Conservation (phyloP, 2,329 filamentous ascomycete species). For the Beauveria scarabaeidicola region DNA sequence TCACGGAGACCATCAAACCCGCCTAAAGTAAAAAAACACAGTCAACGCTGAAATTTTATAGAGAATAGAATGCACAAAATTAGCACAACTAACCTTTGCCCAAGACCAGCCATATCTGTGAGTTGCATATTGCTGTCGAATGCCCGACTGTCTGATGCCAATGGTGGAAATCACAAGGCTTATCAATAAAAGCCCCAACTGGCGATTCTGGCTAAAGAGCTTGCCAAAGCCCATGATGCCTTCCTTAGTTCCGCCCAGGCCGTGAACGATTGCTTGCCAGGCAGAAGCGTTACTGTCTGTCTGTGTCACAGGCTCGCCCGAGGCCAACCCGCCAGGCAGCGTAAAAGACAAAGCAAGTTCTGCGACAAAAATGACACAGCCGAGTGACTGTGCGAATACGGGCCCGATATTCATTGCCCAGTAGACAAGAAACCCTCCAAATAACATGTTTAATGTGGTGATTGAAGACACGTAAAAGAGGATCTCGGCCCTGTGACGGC, state of each 20-base stretch:
- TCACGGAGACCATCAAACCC: slow-evolving; percentile 2
- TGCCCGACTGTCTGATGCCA: neutral
- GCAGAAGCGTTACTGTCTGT: neutral
- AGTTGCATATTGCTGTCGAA: slow-evolving; percentile 8
- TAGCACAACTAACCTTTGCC: neutral
- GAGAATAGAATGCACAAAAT: too few species aligned
- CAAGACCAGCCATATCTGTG: slow-evolving; percentile 10
- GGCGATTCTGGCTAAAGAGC: neutral
- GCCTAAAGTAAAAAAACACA: neutral
- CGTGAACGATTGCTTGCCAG: neutral
- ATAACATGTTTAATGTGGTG: neutral
- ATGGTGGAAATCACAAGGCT: slow-evolving; percentile 7
- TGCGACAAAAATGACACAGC: neutral
- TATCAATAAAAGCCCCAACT: neutral
- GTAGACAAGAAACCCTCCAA: neutral
- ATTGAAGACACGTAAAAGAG: slow-evolving; percentile 5
- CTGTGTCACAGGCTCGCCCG: neutral
- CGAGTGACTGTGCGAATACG: neutral
- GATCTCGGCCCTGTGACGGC: neutral
- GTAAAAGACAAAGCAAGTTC: neutral
- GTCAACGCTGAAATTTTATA: neutral
- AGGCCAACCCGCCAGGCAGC: neutral
- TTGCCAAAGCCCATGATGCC: neutral
- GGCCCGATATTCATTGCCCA: slow-evolving; percentile 3
- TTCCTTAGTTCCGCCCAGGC: neutral